Evolutionary conservation across 768 basidiomycete genomes (phyloP).

Genomic region (Suillus spraguei): DNA sequence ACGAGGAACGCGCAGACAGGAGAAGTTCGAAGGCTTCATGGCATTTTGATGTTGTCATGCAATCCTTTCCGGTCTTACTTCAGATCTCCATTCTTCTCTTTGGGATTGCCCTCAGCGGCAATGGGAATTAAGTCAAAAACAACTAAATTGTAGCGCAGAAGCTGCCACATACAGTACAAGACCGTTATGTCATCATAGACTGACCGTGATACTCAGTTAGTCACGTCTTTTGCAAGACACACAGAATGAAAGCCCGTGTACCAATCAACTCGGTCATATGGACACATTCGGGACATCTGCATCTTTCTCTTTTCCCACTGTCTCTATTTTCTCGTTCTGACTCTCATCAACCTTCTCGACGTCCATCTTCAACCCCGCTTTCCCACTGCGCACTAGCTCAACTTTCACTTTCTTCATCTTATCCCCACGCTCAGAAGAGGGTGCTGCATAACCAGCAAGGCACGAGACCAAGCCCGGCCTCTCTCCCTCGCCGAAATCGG

Average conservation of each 20-base stretch:
- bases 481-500: constrained; percentile 30
- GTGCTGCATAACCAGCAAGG: constrained; percentile 42
- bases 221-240: too few relatives aligned
- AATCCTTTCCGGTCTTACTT: too few relatives aligned
- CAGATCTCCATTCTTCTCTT: too few relatives aligned
- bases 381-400: constrained; percentile 27
- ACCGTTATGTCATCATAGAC: too few relatives aligned
- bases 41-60: too few relatives aligned
- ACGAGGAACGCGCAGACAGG: constrained; percentile 12
- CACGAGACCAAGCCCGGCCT: constrained; percentile 32
- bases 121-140: neutral
- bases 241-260: neutral
- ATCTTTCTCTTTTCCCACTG: constrained; percentile 4
- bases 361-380: neutral
- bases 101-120: too few relatives aligned
- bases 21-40: constrained; percentile 17
- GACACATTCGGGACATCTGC: constrained; percentile 24
- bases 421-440: constrained; percentile 41
- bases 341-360: constrained; percentile 9
- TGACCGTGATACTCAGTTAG: too few relatives aligned
- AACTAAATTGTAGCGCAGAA: too few relatives aligned
- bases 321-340: constrained; percentile 6
- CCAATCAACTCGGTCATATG: constrained; percentile 12
- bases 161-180: too few relatives aligned
- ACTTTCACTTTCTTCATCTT: constrained; percentile 40